A percentile compares a stretch with the other conserved stretches of the same genome.
These are phyloP conservation scores for Aspergillus haitiensis DNA, from an alignment of 495 filamentous ascomycete genomes.

Conservation along the genomic window DNA sequence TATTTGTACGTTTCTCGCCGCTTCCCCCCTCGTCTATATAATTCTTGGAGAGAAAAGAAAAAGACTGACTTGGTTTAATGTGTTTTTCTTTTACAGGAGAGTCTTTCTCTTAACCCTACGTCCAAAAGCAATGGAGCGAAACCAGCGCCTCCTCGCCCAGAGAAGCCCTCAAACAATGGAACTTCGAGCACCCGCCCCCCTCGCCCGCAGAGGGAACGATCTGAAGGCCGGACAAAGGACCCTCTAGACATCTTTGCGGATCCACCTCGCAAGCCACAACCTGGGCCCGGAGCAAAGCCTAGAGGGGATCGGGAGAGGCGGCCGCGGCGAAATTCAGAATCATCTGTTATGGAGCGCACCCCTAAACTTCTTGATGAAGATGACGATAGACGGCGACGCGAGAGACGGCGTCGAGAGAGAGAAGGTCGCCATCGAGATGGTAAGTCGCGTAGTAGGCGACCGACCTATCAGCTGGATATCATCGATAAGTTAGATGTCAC, in stretches of 20 bases:
- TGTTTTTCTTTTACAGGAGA: slow-evolving; percentile 36
- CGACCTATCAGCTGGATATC: slow-evolving; percentile 73
- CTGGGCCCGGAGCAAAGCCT: slow-evolving; percentile 23
- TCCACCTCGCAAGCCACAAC: slow-evolving; percentile 42
- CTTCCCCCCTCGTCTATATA: neutral
- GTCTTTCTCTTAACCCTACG: slow-evolving; percentile 42
- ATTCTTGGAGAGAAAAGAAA: neutral
- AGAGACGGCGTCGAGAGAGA: slow-evolving; percentile 69
- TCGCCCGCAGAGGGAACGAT: slow-evolving; percentile 31
- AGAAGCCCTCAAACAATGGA: slow-evolving; percentile 36
- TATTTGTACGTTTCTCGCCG: slow-evolving; percentile 74
- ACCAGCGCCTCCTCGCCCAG: slow-evolving; percentile 36
- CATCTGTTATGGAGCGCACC: slow-evolving; percentile 73
- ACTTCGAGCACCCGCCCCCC: slow-evolving; percentile 30
- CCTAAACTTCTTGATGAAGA: slow-evolving; percentile 64
- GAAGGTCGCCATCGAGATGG: slow-evolving; percentile 61
- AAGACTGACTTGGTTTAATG: slow-evolving; percentile 13
- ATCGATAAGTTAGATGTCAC: slow-evolving; percentile 98
- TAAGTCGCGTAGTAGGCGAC: slow-evolving; percentile 43
- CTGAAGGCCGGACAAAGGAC: slow-evolving; percentile 37
- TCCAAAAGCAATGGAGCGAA: slow-evolving; percentile 43
- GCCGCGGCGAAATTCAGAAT: slow-evolving; percentile 88
- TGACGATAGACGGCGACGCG: slow-evolving; percentile 72
- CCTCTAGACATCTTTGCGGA: slow-evolving; percentile 63
- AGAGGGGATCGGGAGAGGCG: slow-evolving; percentile 46